Evolutionary conservation across 768 basidiomycete species (phyloP).

Genomic region (Rhodosporidiobolus sp.): DNA sequence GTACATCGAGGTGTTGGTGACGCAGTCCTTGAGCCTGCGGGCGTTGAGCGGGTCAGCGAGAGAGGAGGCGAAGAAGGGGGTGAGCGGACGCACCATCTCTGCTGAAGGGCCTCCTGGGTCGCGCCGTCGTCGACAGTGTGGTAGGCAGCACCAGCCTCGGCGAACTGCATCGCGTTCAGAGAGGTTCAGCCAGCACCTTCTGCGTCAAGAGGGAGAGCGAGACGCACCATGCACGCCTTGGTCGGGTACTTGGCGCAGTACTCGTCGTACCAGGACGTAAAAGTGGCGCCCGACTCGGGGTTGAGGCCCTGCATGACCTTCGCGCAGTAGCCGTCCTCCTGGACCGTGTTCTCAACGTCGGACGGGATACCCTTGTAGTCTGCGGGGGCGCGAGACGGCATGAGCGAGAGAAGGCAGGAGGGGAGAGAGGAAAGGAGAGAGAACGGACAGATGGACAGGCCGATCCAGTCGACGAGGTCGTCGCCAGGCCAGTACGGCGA

Average conservation of each 20-base stretch:
- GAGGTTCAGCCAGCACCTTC: not conserved
- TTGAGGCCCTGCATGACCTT: conserved; percentile 35
- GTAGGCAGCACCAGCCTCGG: conserved; percentile 44
- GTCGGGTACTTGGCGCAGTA: conserved; percentile 40
- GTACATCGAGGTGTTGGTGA: conserved; percentile 40
- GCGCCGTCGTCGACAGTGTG: conserved; percentile 36
- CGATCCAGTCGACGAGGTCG: conserved; percentile 46
- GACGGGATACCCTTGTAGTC: conserved; percentile 41
- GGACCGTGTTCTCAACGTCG: conserved; percentile 35
- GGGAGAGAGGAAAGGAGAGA: no score
- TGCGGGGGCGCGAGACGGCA: not conserved
- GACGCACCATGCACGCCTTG: conserved; percentile 44
- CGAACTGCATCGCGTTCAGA: conserved; percentile 19
- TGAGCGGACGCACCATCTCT: conserved; percentile 32
- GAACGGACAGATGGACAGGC: conserved; percentile 42
- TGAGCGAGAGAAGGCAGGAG: not conserved
- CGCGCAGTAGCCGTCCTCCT: conserved; percentile 38
- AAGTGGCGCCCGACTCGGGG: conserved; percentile 8
- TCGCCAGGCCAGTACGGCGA: conserved; percentile 45
- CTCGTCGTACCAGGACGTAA: conserved; percentile 37
- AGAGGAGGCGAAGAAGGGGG: not conserved
- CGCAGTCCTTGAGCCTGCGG: conserved; percentile 41
- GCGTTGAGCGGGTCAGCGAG: not conserved
- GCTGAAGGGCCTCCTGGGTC: conserved; percentile 31
- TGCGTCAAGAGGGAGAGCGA: not conserved